Evolutionary conservation across 2,329 filamentous ascomycete species (phyloP).

Genomic region (Ophiocordyceps camponoti-leonardi): DNA sequence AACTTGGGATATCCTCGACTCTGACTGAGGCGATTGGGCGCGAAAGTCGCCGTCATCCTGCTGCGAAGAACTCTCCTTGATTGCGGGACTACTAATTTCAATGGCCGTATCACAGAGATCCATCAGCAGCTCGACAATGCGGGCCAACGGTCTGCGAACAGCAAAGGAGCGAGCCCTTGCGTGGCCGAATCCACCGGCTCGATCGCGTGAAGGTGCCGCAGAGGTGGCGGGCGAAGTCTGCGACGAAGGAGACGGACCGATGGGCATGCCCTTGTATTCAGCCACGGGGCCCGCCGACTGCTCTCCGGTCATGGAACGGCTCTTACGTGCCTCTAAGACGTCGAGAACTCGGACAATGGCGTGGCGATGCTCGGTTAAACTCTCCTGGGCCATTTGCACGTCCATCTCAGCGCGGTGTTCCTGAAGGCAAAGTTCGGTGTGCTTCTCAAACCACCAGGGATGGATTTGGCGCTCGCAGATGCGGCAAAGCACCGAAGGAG

Average conservation of each 20-base stretch:
- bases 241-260: constrained; percentile 58
- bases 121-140: constrained; percentile 86
- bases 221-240: constrained; percentile 56
- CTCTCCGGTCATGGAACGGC: constrained; percentile 42
- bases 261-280: constrained; percentile 77
- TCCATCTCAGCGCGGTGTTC: constrained; percentile 97
- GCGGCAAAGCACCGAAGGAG: constrained; percentile 80
- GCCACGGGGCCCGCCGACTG: constrained; percentile 36
- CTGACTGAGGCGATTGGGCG: constrained; percentile 89
- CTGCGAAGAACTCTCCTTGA: constrained; percentile 64
- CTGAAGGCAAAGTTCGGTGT: constrained; percentile 88
- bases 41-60: constrained; percentile 55
- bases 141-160: constrained; percentile 70
- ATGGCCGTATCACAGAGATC: constrained; percentile 92
- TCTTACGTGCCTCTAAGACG: constrained; percentile 65
- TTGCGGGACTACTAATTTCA: constrained; percentile 83
- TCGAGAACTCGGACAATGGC: constrained; percentile 91
- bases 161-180: constrained; percentile 75
- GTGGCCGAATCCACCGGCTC: constrained; percentile 65
- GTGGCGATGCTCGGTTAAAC: constrained; percentile 79
- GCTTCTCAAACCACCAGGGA: constrained; percentile 99
- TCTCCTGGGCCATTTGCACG: constrained; percentile 89
- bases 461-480: constrained; percentile 96
- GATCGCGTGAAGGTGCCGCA: constrained; percentile 54
- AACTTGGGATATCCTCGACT: constrained; percentile 86